Percentiles rank a stretch among this genome's conserved stretches.
Conservation (phyloP, 139 green algal species). For the Raphidocelis subcapitata region DNA sequence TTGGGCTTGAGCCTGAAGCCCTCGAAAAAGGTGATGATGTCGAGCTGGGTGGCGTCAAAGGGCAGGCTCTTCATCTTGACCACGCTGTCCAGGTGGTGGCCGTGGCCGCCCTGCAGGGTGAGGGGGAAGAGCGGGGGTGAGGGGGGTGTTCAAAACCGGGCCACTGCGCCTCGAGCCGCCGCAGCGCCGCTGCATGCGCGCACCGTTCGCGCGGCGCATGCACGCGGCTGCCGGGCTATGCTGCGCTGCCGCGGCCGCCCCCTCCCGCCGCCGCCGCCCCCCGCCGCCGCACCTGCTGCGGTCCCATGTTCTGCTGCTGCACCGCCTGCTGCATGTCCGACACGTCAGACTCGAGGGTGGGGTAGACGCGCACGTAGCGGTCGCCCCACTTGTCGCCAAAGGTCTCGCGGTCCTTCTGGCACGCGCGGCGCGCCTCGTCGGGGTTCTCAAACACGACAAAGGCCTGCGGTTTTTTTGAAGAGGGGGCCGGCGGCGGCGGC, state of each 20-base stretch:
- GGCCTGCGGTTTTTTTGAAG: slow-evolving; percentile 33
- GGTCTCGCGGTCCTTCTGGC: slow-evolving; percentile 70
- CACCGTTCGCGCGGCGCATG: too few relatives aligned
- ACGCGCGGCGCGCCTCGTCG: slow-evolving; percentile 56
- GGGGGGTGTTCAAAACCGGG: too few relatives aligned
- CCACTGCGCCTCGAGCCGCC: too few relatives aligned
- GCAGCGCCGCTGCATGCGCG: too few relatives aligned
- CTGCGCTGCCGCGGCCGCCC: too few relatives aligned
- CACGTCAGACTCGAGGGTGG: slow-evolving; percentile 55
- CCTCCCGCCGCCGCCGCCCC: too few relatives aligned
- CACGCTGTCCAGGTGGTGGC: slow-evolving; percentile 57
- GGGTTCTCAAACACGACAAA: slow-evolving; percentile 63
- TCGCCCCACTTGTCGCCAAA: slow-evolving; percentile 72
- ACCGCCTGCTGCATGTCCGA: slow-evolving; percentile 56
- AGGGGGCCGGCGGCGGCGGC: too few relatives aligned
- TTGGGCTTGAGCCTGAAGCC: slow-evolving; percentile 61
- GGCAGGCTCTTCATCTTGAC: slow-evolving; percentile 73
- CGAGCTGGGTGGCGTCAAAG: slow-evolving; percentile 56
- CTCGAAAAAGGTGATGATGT: slow-evolving; percentile 71
- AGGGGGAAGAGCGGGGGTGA: too few relatives aligned
- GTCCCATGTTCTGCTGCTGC: slow-evolving; percentile 30
- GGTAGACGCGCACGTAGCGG: slow-evolving; percentile 72
- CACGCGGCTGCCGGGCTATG: too few relatives aligned
- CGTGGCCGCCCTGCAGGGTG: slow-evolving; percentile 23
- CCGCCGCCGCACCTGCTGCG: slow-evolving; percentile 7